A percentile compares a stretch with the other conserved stretches of the same genome.
Conservation (phyloP, 306 rosid genomes). For the Macrotyloma uniflorum region DNA sequence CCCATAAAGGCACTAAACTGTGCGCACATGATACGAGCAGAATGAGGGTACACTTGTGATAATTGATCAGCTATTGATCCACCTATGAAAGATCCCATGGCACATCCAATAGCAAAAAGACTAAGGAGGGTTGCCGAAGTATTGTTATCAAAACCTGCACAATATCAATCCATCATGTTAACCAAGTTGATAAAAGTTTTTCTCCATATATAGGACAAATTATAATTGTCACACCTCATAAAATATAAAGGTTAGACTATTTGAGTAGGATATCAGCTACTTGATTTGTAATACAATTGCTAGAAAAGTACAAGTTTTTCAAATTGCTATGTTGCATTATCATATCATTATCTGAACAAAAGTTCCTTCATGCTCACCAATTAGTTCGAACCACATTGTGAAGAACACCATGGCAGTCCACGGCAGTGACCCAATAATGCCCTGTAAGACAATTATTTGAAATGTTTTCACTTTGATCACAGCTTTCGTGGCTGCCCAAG, state of each 20-base stretch:
- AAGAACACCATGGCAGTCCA: conserved; percentile 99
- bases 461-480: conserved; percentile 83
- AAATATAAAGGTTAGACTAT: neutral
- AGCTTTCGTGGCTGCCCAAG: conserved; percentile 81
- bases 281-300: neutral
- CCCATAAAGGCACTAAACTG: conserved; percentile 97
- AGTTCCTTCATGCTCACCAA: conserved; percentile 59
- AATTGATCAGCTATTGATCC: conserved; percentile 77
- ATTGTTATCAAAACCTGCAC: conserved; percentile 87
- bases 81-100: conserved; percentile 79
- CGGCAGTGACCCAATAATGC: conserved; percentile 90
- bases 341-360: conserved; percentile 5
- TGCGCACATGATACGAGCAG: conserved; percentile 91
- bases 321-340: neutral
- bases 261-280: neutral
- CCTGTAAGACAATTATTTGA: conserved; percentile 90
- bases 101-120: conserved; percentile 87
- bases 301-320: neutral
- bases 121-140: conserved; percentile 79
- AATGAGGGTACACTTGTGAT: conserved; percentile 70
- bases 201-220: neutral
- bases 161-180: conserved; percentile 25
- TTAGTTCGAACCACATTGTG: conserved; percentile 98
- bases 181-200: neutral
- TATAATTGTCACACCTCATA: neutral